These are phyloP conservation scores for Hyphodiscus sp. DNA, from an alignment of 2,329 filamentous ascomycete genomes.

Conservation along the genomic window DNA sequence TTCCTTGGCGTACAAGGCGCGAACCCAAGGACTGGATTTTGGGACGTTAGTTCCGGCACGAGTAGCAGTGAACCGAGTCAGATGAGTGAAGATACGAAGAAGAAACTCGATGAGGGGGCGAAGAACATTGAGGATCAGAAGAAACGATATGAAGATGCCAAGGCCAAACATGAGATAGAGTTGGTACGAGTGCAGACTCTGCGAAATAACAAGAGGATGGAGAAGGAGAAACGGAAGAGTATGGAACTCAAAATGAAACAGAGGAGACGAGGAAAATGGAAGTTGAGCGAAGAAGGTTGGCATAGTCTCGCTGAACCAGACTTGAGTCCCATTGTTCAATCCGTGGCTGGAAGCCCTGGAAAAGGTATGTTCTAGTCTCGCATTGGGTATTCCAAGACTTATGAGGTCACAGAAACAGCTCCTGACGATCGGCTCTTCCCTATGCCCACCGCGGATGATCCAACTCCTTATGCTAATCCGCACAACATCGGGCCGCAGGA, in stretches of 20 bases:
- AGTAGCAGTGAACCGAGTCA: slow-evolving; percentile 18
- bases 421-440: slow-evolving; percentile 15
- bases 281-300: slow-evolving; percentile 24
- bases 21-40: slow-evolving; percentile 28
- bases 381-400: slow-evolving; percentile 37
- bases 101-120: slow-evolving; percentile 25
- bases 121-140: slow-evolving; percentile 10
- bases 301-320: slow-evolving; percentile 37
- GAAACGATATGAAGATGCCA: slow-evolving; percentile 30
- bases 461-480: slow-evolving; percentile 6
- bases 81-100: slow-evolving; percentile 27
- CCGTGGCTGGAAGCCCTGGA: slow-evolving; percentile 8
- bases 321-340: slow-evolving; percentile 27
- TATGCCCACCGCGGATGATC: slow-evolving; percentile 12
- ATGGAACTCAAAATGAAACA: slow-evolving; percentile 42
- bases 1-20: slow-evolving; percentile 5
- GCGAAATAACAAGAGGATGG: slow-evolving; percentile 36
- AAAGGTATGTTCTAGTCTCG: slow-evolving; percentile 7
- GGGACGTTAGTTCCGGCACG: slow-evolving; percentile 42
- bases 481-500: slow-evolving; percentile 5
- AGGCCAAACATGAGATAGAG: slow-evolving; percentile 27
- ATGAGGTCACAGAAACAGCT: slow-evolving; percentile 6
- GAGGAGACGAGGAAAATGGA: slow-evolving; percentile 36
- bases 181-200: slow-evolving; percentile 31
- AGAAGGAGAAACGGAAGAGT: slow-evolving; percentile 31